Evolutionary conservation across 345 rosid species (phyloP).

Genomic region (Gossypium sturtianum): DNA sequence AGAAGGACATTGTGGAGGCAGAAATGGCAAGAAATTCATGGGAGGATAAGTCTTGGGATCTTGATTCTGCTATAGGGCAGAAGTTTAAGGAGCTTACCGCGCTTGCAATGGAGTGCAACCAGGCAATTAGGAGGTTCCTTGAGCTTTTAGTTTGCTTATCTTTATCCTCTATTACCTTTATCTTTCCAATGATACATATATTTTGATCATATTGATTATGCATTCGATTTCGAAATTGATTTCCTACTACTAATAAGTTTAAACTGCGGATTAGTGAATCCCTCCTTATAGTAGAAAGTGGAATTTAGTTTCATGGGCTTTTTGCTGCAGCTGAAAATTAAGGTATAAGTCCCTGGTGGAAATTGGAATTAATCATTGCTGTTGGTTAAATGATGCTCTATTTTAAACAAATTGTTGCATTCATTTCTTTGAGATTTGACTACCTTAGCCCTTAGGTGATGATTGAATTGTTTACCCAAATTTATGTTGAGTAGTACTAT

Average conservation of each 20-base stretch:
- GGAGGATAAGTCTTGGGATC: conserved; percentile 87
- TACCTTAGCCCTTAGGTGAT: no score
- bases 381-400: background rate
- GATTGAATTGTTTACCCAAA: background rate
- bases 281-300: background rate
- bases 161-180: background rate
- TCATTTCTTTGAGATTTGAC: background rate
- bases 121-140: conserved; percentile 54
- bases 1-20: conserved; percentile 67
- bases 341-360: background rate
- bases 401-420: background rate
- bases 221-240: background rate
- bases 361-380: background rate
- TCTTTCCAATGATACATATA: background rate
- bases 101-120: conserved; percentile 71
- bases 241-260: background rate
- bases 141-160: background rate
- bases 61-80: conserved; percentile 37
- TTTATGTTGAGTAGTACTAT: background rate
- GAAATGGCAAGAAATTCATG: conserved; percentile 56
- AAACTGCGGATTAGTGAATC: background rate
- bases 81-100: conserved; percentile 66
- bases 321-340: background rate
- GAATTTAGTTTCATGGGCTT: background rate
- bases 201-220: background rate